Evolutionary conservation across 805 yeast species (phyloP).

Genomic region (Starmerella stellata): DNA sequence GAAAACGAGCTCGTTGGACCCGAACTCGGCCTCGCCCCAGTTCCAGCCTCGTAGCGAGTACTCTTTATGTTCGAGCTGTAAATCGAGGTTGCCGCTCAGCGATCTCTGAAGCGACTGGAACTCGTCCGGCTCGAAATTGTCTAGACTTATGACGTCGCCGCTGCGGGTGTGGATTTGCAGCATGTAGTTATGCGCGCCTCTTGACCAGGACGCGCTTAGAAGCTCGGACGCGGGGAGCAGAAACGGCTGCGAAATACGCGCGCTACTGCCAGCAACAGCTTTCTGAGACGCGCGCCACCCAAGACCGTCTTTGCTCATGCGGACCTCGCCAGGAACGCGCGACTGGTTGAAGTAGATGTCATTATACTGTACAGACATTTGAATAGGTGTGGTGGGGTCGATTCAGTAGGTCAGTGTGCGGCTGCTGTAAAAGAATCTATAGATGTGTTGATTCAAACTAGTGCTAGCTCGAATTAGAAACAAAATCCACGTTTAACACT

Average conservation of each 20-base stretch:
- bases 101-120: constrained; percentile 66
- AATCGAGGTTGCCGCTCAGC: constrained; percentile 54
- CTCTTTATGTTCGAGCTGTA: constrained; percentile 63
- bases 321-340: constrained; percentile 65
- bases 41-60: constrained; percentile 97
- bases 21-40: constrained; percentile 91
- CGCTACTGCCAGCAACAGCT: constrained; percentile 29
- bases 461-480: too few relatives aligned
- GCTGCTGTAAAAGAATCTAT: too few relatives aligned
- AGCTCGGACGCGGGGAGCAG: constrained; percentile 75
- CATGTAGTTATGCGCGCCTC: constrained; percentile 86
- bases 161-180: constrained; percentile 75
- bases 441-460: too few relatives aligned
- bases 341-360: constrained; percentile 80
- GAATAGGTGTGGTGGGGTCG: too few relatives aligned
- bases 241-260: constrained; percentile 50
- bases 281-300: constrained; percentile 74
- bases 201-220: constrained; percentile 67
- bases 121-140: constrained; percentile 77
- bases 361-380: constrained; percentile 50
- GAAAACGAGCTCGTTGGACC: constrained; percentile 77
- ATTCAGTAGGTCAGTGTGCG: too few relatives aligned
- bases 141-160: constrained; percentile 68
- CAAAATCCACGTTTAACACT: too few relatives aligned
- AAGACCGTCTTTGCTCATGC: constrained; percentile 89